Evolutionary conservation across 1,139 yeast species (phyloP).

Genomic region (Candida glucosophila): DNA sequence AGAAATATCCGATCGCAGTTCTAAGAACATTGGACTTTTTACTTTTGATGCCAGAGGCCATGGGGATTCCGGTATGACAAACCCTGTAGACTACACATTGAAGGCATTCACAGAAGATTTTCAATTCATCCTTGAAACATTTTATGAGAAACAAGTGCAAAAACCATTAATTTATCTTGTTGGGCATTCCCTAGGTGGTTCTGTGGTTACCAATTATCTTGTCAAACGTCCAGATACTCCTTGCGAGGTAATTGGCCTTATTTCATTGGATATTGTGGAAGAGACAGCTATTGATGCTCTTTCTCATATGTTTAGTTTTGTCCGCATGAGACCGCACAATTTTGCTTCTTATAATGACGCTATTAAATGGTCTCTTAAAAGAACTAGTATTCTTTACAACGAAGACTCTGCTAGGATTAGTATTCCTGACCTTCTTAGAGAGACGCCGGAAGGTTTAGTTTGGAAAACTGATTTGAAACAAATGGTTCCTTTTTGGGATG

Average conservation of each 20-base stretch:
- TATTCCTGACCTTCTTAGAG: slow-evolving; percentile 54
- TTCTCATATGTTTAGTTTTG: slow-evolving; percentile 53
- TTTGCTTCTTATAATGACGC: slow-evolving; percentile 52
- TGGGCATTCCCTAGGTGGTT: slow-evolving; percentile 93
- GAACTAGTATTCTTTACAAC: slow-evolving; percentile 47
- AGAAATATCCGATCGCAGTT: slow-evolving; percentile 15
- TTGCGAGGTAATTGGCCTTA: slow-evolving; percentile 52
- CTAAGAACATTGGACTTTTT: slow-evolving; percentile 46
- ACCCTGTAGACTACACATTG: slow-evolving; percentile 34
- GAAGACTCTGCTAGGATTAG: slow-evolving; percentile 61
- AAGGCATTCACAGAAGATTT: slow-evolving; percentile 52
- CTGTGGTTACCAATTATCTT: slow-evolving; percentile 54
- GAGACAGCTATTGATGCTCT: slow-evolving; percentile 78
- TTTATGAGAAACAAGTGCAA: slow-evolving; percentile 16
- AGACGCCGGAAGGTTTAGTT: slow-evolving; percentile 12
- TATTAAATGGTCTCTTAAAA: slow-evolving; percentile 71
- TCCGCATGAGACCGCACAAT: slow-evolving; percentile 49
- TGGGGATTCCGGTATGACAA: slow-evolving; percentile 32
- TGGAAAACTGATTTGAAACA: slow-evolving; percentile 61
- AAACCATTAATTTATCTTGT: slow-evolving; percentile 36
- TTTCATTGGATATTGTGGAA: slow-evolving; percentile 86
- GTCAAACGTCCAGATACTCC: slow-evolving; percentile 7
- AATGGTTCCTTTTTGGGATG: slow-evolving; percentile 65
- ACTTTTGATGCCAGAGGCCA: slow-evolving; percentile 82
- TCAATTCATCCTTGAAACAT: slow-evolving; percentile 31